Base-by-base conservation (phyloP, 441 rosid species). In the Croton laevigatus region DNA sequence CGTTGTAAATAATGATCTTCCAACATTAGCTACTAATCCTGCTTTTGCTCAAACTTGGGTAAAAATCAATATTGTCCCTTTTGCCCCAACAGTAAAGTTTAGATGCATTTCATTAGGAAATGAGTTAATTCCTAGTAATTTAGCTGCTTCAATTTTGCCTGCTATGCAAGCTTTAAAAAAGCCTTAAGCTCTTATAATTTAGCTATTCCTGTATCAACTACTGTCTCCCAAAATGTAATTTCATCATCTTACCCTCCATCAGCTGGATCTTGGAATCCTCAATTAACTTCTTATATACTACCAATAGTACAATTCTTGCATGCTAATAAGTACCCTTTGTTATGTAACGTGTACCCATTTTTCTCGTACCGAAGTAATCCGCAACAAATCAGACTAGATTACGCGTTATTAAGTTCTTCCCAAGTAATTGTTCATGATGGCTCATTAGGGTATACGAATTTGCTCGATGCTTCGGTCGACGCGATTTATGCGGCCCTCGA, bases 31-130 rank as follows among this genome's bases (percentile, higher is more conserved):
- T 20, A 40, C 14, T 6, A 44, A 51, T 12, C 67, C 63, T 3
- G 22, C 48, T 5, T 46, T 59, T 23, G 77, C 76, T 5, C 13
- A 53, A 49, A 32, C 8, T 9, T 66, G 78, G 79, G 71, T 72
- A 5, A 62, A 64, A 46, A 59, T 9, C 9, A 71, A 77, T 64
- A 59, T 75, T 0, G 37, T 5, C 5, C 73, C 73, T 0, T 77
- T 38, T 52, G 59, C 59, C 0, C 4, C 22, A 5, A 23, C 42
- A 17, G 37, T 75, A 0, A 42, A 3, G 0, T 65, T 81, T 59
- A 9, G 54, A 14, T 72, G 49, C 48, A 65, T 81, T 2, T 6
- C 71, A 0, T 65, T 59, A 0, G 84, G 81, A 3, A 75, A 75
- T 14, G 78, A 77, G 53, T 59, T 65, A 34, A 72, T 74, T 38